phyloP scores from a whole-genome alignment of 2,329 filamentous ascomycete species.

The Colletotrichum zoysiae region DNA sequence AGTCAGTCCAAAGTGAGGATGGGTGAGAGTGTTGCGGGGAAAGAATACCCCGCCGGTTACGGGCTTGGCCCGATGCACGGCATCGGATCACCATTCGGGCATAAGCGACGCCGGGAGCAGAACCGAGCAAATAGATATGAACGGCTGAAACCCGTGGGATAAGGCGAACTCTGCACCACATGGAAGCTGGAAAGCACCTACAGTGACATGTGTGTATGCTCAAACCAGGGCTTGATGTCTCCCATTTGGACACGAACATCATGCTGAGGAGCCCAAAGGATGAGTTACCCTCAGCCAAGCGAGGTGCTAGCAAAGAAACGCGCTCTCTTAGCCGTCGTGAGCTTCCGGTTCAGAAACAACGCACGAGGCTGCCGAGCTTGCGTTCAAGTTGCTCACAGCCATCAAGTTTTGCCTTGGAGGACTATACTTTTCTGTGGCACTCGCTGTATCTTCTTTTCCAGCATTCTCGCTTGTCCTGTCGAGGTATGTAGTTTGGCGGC shows the following conservation, averaged over 20 bases:
- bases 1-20: too few relatives aligned
- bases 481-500: not conserved
- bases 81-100: not conserved
- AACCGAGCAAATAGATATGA: not conserved
- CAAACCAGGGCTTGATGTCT: not conserved
- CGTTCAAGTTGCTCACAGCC: not conserved
- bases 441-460: not conserved
- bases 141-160: not conserved
- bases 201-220: not conserved
- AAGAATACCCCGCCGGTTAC: not conserved
- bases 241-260: not conserved
- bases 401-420: not conserved
- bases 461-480: too few relatives aligned
- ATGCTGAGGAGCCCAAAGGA: not conserved
- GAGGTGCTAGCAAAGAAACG: conserved; percentile 19
- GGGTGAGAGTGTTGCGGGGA: conserved; percentile 8
- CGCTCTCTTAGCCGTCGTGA: conserved; percentile 2
- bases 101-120: not conserved
- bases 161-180: not conserved
- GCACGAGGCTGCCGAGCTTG: too few relatives aligned
- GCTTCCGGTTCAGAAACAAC: not conserved
- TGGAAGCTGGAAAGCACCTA: not conserved
- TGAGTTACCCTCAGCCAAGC: not conserved
- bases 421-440: not conserved
- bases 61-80: not conserved